These are phyloP conservation scores for Lasiodiplodia hormozganensis DNA, from an alignment of 2,329 filamentous ascomycete species.

Conservation along the genomic window DNA sequence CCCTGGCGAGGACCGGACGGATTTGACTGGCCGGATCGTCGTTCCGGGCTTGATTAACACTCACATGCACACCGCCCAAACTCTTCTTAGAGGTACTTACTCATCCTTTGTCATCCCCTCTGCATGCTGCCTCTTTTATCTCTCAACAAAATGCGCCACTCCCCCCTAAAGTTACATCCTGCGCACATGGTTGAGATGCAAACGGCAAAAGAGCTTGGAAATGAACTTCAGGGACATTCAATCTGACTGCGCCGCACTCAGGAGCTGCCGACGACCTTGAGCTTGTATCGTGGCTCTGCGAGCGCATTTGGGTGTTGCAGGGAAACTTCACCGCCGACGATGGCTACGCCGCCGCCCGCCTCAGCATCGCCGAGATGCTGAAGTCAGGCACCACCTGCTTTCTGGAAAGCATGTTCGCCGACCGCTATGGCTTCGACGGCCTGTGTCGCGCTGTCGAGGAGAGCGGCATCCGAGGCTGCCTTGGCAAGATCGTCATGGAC, in stretches of 20 bases:
- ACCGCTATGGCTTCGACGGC: conserved; percentile 56
- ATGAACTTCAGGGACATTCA: no score
- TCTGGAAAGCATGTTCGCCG: conserved; percentile 60
- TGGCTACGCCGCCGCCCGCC: conserved; percentile 56
- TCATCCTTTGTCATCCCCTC: not conserved
- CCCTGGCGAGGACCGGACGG: conserved; percentile 39
- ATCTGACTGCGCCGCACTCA: not conserved
- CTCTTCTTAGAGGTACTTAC: conserved; percentile 53
- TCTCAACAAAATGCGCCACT: not conserved
- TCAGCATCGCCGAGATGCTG: conserved; percentile 61
- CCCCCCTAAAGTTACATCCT: not conserved
- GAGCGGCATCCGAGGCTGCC: conserved; percentile 53
- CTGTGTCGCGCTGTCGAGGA: conserved; percentile 53
- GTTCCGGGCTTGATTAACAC: conserved; percentile 60
- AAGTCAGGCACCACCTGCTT: conserved; percentile 60
- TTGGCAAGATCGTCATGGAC: conserved; percentile 55
- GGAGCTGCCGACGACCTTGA: conserved; percentile 55
- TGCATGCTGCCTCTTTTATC: not conserved
- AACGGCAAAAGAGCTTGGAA: conserved; percentile 1
- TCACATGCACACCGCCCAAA: conserved; percentile 59
- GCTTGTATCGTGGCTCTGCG: conserved; percentile 60
- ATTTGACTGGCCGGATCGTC: conserved; percentile 54
- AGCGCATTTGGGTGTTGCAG: conserved; percentile 58
- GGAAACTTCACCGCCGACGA: conserved; percentile 54
- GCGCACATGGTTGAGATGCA: not conserved